phyloP scores from a whole-genome alignment of 148 eudicot genomes.

The Vaccinium vitisidaea region DNA sequence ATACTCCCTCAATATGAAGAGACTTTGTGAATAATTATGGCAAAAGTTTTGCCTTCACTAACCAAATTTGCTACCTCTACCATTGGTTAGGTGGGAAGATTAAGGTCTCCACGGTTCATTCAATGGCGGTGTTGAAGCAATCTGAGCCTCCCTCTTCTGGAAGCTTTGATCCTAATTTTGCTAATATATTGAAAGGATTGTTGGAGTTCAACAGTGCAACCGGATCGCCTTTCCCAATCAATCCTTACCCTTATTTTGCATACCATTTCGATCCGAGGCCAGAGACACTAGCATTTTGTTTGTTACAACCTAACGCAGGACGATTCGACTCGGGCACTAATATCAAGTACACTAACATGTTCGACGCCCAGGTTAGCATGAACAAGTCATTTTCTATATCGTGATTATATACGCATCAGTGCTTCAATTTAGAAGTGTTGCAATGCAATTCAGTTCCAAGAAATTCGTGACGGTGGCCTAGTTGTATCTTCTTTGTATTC shows the following conservation, averaged over 20 bases:
- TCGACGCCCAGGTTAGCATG: constrained; percentile 67
- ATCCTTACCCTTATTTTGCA: constrained; percentile 93
- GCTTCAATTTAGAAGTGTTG: not conserved
- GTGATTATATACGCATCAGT: too few species aligned
- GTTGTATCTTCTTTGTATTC: too few species aligned
- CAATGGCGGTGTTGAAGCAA: constrained; percentile 67
- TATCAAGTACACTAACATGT: constrained; percentile 91
- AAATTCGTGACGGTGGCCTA: too few species aligned
- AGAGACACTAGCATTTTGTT: constrained; percentile 68
- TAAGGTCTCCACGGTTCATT: constrained; percentile 81
- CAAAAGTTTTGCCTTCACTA: not conserved
- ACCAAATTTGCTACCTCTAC: constrained; percentile 23
- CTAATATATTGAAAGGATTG: constrained; percentile 52
- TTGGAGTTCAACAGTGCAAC: constrained; percentile 52
- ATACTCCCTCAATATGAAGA: not conserved
- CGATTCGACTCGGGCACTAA: constrained; percentile 65
- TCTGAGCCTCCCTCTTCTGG: constrained; percentile 90
- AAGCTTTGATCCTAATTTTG: constrained; percentile 46
- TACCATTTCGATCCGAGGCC: constrained; percentile 74
- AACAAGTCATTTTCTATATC: too few species aligned
- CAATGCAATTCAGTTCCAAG: not conserved
- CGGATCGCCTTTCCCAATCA: constrained; percentile 74
- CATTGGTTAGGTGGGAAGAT: constrained; percentile 53
- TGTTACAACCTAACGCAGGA: constrained; percentile 79
- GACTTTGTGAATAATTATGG: not conserved